Base-by-base conservation (phyloP, 2,329 filamentous ascomycete species). In the Trichoderma afroharzianum region DNA sequence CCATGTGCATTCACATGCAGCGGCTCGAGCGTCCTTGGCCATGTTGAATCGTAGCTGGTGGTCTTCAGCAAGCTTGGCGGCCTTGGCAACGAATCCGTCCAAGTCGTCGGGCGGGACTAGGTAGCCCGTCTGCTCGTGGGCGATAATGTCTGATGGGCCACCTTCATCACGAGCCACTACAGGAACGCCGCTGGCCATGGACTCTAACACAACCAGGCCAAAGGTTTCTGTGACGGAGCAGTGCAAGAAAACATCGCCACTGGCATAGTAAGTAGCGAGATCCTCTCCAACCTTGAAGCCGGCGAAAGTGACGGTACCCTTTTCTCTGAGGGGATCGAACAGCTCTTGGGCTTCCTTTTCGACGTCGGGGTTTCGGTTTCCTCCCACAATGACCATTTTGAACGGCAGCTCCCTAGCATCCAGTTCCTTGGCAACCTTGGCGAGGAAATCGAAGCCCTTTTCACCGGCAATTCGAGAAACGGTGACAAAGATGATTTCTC, bases 211-310 rank as follows among this genome's bases (percentile, higher is more conserved):
- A 0, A 93, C 90, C 11, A 93, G 82, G 0, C 91, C 91, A 78
- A 93, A 92, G 0, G 91, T 93, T 79, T 93, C 91, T 0, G 90
- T 92, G 71, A 92, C 83, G 26, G 89, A 92, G 80, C 90, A 92
- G 80, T 93, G 90, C 15, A 93, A 80, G 77, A 93, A 92, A n/a
- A 93, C 75, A 76, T 93, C 90, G 0, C 87, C 90, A 4, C 87
- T 88, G 2, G 91, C 90, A 74, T 92, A 93, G 11, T 88, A 87
- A n/a, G 84, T 82, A n/a, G 90, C 90, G 9, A 93, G 83, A 3
- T 85, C 84, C 63, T 85, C 84, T 12, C 90, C 90, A 0, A 87
- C 85, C 74, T 88, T 84, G 81, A 92, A 90, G 0, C 91, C 90
- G 0, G 90, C 88, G 78, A 93, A 93, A n/a, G 88, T 76, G 47